Conservation (phyloP, 805 yeast species). For the Tetrapisispora phaffii region DNA sequence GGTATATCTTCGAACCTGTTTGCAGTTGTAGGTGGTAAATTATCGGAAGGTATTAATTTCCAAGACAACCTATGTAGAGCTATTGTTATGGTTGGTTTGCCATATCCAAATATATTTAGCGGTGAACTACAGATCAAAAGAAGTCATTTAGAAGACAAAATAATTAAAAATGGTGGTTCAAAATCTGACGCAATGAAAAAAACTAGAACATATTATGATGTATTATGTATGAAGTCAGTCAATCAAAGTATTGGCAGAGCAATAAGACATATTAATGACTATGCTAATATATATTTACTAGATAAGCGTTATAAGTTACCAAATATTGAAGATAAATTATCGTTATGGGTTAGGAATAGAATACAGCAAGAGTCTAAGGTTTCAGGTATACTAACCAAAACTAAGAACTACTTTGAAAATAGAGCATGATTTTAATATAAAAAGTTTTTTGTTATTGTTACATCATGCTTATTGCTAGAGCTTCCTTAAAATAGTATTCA, state of each 20-base stretch:
- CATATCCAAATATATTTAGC: slow-evolving; percentile 76
- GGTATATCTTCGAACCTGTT: slow-evolving; percentile 55
- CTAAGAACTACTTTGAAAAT: slow-evolving; percentile 17
- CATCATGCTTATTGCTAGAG: neutral
- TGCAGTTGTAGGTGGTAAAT: slow-evolving; percentile 85
- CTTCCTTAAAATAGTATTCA: neutral
- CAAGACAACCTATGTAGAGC: slow-evolving; percentile 81
- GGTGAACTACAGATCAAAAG: slow-evolving; percentile 72
- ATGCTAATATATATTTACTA: slow-evolving; percentile 60
- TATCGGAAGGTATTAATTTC: slow-evolving; percentile 91
- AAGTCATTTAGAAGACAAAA: slow-evolving; percentile 47
- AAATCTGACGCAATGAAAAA: slow-evolving; percentile 37
- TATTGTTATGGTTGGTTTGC: slow-evolving; percentile 78
- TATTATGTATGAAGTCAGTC: slow-evolving; percentile 74
- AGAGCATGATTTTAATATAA: neutral
- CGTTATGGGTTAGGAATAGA: slow-evolving; percentile 62
- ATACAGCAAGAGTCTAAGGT: slow-evolving; percentile 16
- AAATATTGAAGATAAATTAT: slow-evolving; percentile 47
- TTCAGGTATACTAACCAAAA: slow-evolving; percentile 13
- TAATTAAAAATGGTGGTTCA: slow-evolving; percentile 41
- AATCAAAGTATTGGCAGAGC: slow-evolving; percentile 92
- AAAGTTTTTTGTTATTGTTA: neutral
- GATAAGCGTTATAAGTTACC: slow-evolving; percentile 49
- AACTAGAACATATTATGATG: slow-evolving; percentile 55
- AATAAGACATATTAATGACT: slow-evolving; percentile 74